Evolutionary conservation across 2,329 filamentous ascomycete species (phyloP).

Genomic region (Fusarium sp.): DNA sequence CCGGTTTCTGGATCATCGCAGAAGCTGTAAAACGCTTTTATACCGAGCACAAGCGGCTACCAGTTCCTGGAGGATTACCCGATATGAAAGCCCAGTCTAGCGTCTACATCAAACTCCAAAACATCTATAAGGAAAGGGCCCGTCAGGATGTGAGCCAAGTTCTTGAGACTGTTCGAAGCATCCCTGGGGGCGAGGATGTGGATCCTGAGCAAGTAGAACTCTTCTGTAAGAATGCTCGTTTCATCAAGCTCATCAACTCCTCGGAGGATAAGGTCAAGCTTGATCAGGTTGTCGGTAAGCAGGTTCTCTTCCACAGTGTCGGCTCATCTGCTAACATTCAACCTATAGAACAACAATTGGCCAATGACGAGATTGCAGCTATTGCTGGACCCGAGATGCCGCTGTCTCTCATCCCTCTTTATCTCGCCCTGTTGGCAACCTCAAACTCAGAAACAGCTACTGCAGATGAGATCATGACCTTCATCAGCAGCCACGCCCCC

Average conservation of each 20-base stretch:
- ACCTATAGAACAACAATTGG: constrained; percentile 63
- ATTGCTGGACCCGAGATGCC: constrained; percentile 61
- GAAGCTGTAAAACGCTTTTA: constrained; percentile 84
- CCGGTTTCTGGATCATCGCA: constrained; percentile 90
- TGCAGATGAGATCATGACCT: constrained; percentile 66
- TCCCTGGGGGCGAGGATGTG: constrained; percentile 64
- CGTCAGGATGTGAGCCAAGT: constrained; percentile 83
- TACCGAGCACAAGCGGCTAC: constrained; percentile 76
- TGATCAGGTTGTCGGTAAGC: constrained; percentile 67
- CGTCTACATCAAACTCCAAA: constrained; percentile 91
- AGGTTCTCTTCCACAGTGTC: background rate
- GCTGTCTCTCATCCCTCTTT: constrained; percentile 75
- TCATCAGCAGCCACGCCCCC: constrained; percentile 58
- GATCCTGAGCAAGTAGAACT: constrained; percentile 82
- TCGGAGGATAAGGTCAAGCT: constrained; percentile 59
- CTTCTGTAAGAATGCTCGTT: constrained; percentile 95
- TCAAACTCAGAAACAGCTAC: constrained; percentile 60
- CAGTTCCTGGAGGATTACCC: constrained; percentile 86
- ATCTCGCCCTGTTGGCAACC: constrained; percentile 72
- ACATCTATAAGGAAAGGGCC: constrained; percentile 91
- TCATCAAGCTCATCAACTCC: constrained; percentile 85
- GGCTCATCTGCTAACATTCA: constrained; percentile 3
- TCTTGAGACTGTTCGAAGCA: constrained; percentile 69
- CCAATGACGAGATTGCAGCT: constrained; percentile 66
- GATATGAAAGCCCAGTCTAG: constrained; percentile 97